These are phyloP conservation scores for Globisporangium spiculum DNA, from an alignment of 352 stramenopile genomes.

Conservation along the genomic window DNA sequence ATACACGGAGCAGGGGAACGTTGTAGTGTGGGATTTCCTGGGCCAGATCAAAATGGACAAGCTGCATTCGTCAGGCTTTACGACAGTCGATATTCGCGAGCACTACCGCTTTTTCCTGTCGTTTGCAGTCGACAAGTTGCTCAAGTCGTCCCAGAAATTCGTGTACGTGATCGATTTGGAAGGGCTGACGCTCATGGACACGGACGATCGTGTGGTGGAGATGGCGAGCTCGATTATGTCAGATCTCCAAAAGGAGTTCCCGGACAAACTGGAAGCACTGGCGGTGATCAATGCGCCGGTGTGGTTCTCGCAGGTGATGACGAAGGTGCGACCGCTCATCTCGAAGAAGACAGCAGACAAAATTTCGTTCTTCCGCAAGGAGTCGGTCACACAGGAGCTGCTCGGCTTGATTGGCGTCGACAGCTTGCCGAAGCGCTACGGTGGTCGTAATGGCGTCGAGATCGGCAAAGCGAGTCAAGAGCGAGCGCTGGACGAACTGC, in stretches of 20 bases:
- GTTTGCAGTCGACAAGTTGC: constrained; percentile 67
- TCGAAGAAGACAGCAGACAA: constrained; percentile 68
- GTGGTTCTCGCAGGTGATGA: constrained; percentile 84
- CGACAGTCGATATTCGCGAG: constrained; percentile 59
- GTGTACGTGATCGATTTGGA: constrained; percentile 81
- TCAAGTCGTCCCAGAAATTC: constrained; percentile 61
- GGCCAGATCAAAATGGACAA: constrained; percentile 80
- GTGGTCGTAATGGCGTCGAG: constrained; percentile 68
- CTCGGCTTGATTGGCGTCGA: constrained; percentile 63
- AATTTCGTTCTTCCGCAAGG: constrained; percentile 50
- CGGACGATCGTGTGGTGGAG: constrained; percentile 69
- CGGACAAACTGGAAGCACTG: constrained; percentile 55
- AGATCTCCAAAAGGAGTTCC: constrained; percentile 58
- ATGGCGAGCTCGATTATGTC: constrained; percentile 49
- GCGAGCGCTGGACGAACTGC: constrained; percentile 53
- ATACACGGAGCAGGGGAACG: constrained; percentile 62
- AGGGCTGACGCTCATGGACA: constrained; percentile 64
- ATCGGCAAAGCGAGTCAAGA: constrained; percentile 80
- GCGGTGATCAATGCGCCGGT: constrained; percentile 69
- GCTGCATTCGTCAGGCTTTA: constrained; percentile 61
- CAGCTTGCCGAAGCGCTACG: constrained; percentile 68
- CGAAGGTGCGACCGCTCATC: constrained; percentile 44
- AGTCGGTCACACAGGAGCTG: constrained; percentile 43
- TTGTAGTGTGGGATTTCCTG: constrained; percentile 78
- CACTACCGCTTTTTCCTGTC: constrained; percentile 81